A percentile compares a stretch with the other conserved stretches of the same genome.
Conservation (phyloP, 306 rosid species). For the Begonia loranthoides region DNA sequence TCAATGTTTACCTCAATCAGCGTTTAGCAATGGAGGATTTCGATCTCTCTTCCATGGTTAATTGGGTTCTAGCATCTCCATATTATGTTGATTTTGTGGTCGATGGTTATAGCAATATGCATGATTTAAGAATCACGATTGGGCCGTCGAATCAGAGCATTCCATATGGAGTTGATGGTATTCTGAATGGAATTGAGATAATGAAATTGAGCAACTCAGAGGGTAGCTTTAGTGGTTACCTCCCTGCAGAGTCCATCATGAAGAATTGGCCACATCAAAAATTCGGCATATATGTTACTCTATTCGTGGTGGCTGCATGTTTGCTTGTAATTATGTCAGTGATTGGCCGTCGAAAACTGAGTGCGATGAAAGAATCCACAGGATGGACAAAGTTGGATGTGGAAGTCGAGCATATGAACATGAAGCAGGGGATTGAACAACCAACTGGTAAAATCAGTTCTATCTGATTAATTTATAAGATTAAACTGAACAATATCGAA, state of each 20-base stretch:
- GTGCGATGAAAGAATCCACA: slow-evolving; percentile 9
- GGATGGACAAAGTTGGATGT: slow-evolving; percentile 31
- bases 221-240: slow-evolving; percentile 28
- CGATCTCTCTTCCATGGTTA: slow-evolving; percentile 39
- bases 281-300: slow-evolving; percentile 13
- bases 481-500: too few relatives aligned
- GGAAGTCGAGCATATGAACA: slow-evolving; percentile 11
- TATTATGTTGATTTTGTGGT: slow-evolving; percentile 60
- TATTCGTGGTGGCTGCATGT: slow-evolving; percentile 20
- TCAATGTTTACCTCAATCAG: slow-evolving; percentile 81
- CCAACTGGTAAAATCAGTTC: slow-evolving; percentile 1
- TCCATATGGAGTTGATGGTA: slow-evolving; percentile 28
- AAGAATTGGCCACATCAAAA: slow-evolving; percentile 18
- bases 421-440: slow-evolving; percentile 4
- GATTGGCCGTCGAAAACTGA: slow-evolving; percentile 17
- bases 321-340: slow-evolving; percentile 20
- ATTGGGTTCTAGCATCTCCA: slow-evolving; percentile 47
- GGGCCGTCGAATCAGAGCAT: slow-evolving; percentile 54
- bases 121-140: slow-evolving; percentile 28
- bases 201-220: slow-evolving; percentile 39
- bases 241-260: slow-evolving; percentile 18
- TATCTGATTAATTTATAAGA: neutral
- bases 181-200: slow-evolving; percentile 38
- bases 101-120: slow-evolving; percentile 24
- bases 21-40: slow-evolving; percentile 36